Evolutionary conservation across 2,329 filamentous ascomycete species (phyloP), one percentile per base, ranked within the genome.

Genomic region (Periconia digitata): DNA sequence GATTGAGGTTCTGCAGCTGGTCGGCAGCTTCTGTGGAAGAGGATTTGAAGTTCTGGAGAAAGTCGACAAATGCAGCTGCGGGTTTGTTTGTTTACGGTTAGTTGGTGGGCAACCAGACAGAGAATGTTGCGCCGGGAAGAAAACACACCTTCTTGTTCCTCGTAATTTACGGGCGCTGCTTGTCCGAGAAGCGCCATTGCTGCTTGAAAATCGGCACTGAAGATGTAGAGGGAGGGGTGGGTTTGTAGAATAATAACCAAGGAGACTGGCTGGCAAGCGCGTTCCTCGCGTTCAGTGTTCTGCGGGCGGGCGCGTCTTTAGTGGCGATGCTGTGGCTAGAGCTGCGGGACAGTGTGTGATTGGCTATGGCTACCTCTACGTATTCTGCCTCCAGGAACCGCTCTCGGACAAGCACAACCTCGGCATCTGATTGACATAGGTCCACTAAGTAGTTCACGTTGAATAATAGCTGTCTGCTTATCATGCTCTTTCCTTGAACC

Each of bases 21-120:
- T 92, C 86, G 34, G 89, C 85, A 58, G 95, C 85, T 50, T 86
- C 78, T 15, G 78, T 74, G n/a, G 79, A 77, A 47, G 80, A 81
- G n/a, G 86, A 86, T 77, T 99, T 97, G 84, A 95, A 99, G 55
- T 85, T 85, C 62, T 82, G 79, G 54, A 99, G 79, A 70, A 99
- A 99, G 65, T 88, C 85, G 74, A 95, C 86, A 72, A 99, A 94
- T 43, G 87, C 87, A 61, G 73, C 89, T 92, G 60, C 39, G 46
- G 49, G 32, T 34, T 44, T 49, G 32, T 34, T 44, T 49, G 44
- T 68, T 45, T n/a, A 13, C 35, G 70, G 73, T 76, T 59, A 74
- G 69, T 58, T 54, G 46, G 34, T 43, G 39, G 43, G 44, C 49
- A 53, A 15, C 8, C 17, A 32, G 27, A 20, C 44, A 51, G 35